These are phyloP conservation scores for Globisporangium parvum DNA, from an alignment of 352 stramenopile genomes.

Conservation along the genomic window DNA sequence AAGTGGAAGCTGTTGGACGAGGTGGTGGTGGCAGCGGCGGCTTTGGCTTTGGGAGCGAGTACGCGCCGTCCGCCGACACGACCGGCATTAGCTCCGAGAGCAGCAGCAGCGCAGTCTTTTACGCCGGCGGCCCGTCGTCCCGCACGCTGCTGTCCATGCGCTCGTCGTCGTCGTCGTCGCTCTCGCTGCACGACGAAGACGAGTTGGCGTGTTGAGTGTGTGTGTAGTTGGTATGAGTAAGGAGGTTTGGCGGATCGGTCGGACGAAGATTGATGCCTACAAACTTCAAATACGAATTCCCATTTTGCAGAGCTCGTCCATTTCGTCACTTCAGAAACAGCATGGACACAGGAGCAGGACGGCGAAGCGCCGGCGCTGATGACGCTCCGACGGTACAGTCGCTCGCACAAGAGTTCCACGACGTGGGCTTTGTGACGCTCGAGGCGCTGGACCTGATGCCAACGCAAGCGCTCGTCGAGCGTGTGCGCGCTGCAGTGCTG, in stretches of 20 bases:
- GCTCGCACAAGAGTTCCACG: constrained; percentile 27
- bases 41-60: constrained; percentile 6
- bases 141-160: constrained; percentile 6
- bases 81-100: constrained; percentile 8
- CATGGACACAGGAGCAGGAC: background rate
- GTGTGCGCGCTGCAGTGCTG: constrained; percentile 24
- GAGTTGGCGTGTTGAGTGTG: background rate
- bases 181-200: constrained; percentile 12
- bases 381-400: background rate
- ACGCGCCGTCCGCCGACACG: constrained; percentile 3
- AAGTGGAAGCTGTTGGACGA: constrained; percentile 1
- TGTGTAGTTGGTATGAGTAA: background rate
- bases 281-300: background rate
- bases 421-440: constrained; percentile 44
- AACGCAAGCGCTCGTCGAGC: constrained; percentile 13
- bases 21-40: background rate
- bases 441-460: constrained; percentile 8
- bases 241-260: background rate
- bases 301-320: too few species aligned
- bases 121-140: constrained; percentile 1
- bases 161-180: constrained; percentile 11
- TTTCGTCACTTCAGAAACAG: background rate
- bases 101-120: constrained; percentile 2
- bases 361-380: background rate
- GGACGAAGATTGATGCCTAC: background rate